phyloP scores from a whole-genome alignment of 2,329 filamentous ascomycete species.

The Epicoccum nigrum region DNA sequence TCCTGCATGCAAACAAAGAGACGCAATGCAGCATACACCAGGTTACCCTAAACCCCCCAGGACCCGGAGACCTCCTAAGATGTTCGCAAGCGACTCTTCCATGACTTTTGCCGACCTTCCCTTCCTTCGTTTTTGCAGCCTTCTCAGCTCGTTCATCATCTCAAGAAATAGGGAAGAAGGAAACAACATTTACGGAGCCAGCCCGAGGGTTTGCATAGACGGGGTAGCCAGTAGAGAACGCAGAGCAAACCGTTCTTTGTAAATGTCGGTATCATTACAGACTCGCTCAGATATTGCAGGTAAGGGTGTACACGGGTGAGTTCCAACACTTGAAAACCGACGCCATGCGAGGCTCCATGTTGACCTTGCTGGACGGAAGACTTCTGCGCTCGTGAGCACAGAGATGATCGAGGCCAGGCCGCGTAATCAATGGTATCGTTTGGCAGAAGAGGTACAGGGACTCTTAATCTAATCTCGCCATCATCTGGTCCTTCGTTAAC shows the following conservation, averaged over 20 bases:
- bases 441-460: conserved; percentile 37
- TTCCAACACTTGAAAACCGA: conserved; percentile 42
- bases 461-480: conserved; percentile 87
- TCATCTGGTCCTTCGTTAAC: conserved; percentile 93
- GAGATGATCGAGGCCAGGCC: conserved; percentile 44
- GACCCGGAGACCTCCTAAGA: conserved; percentile 35
- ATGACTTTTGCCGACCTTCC: conserved; percentile 41
- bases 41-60: conserved; percentile 29
- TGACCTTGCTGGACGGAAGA: conserved; percentile 41
- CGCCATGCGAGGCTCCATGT: conserved; percentile 46
- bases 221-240: conserved; percentile 39
- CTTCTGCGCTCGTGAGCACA: conserved; percentile 39
- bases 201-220: conserved; percentile 37
- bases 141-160: conserved; percentile 34
- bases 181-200: conserved; percentile 44
- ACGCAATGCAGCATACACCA: conserved; percentile 38
- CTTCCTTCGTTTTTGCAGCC: conserved; percentile 35
- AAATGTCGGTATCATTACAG: conserved; percentile 49
- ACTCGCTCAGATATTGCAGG: conserved; percentile 47
- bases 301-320: conserved; percentile 44
- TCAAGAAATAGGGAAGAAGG: conserved; percentile 38
- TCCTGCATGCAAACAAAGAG: conserved; percentile 45
- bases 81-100: conserved; percentile 33
- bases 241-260: conserved; percentile 44
- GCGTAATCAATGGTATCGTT: conserved; percentile 50